Conservation (phyloP, 2,329 filamentous ascomycete genomes). For the Colletotrichum sp. region DNA sequence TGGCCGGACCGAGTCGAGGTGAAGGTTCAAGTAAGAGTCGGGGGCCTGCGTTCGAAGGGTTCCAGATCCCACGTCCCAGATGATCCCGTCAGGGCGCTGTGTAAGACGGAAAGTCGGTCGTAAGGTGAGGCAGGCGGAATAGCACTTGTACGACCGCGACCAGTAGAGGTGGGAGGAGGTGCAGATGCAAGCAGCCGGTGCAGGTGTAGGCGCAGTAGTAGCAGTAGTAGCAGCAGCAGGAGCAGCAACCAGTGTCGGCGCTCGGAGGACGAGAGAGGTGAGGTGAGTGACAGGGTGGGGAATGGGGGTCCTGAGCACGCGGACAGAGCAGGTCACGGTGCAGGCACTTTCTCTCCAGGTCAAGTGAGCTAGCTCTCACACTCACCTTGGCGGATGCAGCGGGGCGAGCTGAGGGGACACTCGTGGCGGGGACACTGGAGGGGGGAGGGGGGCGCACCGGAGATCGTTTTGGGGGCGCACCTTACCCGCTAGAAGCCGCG, state of each 20-base stretch:
- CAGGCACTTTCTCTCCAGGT: not conserved
- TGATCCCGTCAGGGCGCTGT: not conserved
- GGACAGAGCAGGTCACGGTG: constrained; percentile 11
- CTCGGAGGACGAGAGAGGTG: not conserved
- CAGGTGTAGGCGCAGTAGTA: not conserved
- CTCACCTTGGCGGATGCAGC: not conserved
- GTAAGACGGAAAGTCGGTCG: not conserved
- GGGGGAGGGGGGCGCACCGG: not conserved
- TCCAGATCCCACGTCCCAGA: not conserved
- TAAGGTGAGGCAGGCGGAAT: not conserved
- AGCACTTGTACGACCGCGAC: not conserved
- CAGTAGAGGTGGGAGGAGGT: not conserved
- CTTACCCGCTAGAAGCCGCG: not conserved
- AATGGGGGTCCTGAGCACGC: constrained; percentile 16
- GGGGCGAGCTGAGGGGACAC: not conserved
- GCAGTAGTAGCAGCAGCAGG: not conserved
- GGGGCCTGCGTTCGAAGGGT: not conserved
- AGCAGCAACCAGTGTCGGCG: not conserved
- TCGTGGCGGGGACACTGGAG: not conserved
- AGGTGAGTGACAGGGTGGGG: not conserved
- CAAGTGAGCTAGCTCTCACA: constrained; percentile 5
- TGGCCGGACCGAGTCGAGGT: not conserved
- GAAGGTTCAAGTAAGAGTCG: not conserved
- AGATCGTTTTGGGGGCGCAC: not conserved
- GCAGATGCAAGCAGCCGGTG: not conserved